Percentiles rank a stretch among this genome's conserved stretches.
Evolutionary conservation across 805 yeast species (phyloP).

Genomic region (Monosporozyma aerobia): DNA sequence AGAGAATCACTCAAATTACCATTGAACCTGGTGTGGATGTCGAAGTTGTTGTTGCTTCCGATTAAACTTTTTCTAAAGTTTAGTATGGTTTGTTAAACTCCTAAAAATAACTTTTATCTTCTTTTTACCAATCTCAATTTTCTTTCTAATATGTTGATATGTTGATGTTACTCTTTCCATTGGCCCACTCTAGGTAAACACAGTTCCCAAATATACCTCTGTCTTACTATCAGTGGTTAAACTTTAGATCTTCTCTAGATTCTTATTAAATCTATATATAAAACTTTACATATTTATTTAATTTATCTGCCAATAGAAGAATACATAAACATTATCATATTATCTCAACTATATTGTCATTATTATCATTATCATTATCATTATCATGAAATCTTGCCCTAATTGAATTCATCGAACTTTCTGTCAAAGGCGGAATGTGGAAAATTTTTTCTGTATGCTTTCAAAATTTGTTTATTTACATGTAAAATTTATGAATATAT

Average conservation of each 20-base stretch:
- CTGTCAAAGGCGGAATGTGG: neutral
- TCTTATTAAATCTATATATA: neutral
- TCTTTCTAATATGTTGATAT: neutral
- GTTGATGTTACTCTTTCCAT: slow-evolving; percentile 1
- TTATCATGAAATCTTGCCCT: neutral
- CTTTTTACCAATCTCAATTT: neutral
- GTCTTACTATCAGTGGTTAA: slow-evolving; percentile 34
- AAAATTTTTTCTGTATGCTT: neutral
- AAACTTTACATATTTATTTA: slow-evolving; percentile 1
- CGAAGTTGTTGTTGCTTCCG: slow-evolving; percentile 72
- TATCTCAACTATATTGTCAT: neutral
- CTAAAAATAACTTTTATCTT: neutral
- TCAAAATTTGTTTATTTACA: neutral
- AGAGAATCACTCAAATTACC: slow-evolving; percentile 95
- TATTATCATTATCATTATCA: neutral
- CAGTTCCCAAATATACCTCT: slow-evolving; percentile 32
- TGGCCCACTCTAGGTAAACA: slow-evolving; percentile 33
- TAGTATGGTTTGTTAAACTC: neutral
- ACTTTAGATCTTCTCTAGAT: slow-evolving; percentile 4
- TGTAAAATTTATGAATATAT: neutral
- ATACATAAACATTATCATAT: neutral
- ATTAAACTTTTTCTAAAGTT: slow-evolving; percentile 7
- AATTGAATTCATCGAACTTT: neutral
- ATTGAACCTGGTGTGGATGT: slow-evolving; percentile 99
- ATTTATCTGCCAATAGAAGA: neutral